Percentiles rank a stretch among this genome's conserved stretches.
phyloP scores from a whole-genome alignment of 2,329 filamentous ascomycete genomes.

The Colletotrichum scovillei region DNA sequence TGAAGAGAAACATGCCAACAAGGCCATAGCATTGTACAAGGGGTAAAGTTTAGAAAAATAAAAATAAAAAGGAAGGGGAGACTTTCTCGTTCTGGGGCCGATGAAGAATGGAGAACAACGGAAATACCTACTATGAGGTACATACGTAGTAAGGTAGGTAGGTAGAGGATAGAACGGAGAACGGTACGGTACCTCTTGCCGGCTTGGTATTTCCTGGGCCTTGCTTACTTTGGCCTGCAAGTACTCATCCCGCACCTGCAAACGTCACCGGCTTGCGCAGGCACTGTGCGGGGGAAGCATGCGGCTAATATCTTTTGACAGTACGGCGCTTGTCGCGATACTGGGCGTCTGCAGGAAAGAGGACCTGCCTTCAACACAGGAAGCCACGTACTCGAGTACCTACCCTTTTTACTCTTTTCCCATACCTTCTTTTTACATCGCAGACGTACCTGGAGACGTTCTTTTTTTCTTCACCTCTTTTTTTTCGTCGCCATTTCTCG shows the following conservation, averaged over 20 bases:
- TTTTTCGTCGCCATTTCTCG: neutral
- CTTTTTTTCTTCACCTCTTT: neutral
- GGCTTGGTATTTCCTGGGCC: conserved; percentile 22
- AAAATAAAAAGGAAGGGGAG: conserved; percentile 7
- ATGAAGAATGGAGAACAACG: conserved; percentile 27
- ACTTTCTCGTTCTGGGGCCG: conserved; percentile 6
- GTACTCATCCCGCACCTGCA: conserved; percentile 16
- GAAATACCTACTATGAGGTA: neutral
- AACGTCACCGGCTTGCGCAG: conserved; percentile 27
- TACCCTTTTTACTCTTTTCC: neutral
- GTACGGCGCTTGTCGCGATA: conserved; percentile 30
- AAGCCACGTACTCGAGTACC: neutral
- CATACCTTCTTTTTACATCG: neutral
- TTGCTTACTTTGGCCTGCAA: neutral
- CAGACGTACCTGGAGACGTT: neutral
- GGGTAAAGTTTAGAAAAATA: neutral
- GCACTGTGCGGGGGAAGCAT: conserved; percentile 24
- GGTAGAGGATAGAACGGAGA: neutral
- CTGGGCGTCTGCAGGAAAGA: conserved; percentile 27
- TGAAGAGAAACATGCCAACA: neutral
- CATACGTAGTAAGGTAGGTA: too few relatives aligned
- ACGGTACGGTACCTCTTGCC: conserved; percentile 24
- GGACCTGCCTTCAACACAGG: neutral
- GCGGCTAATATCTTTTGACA: conserved; percentile 18
- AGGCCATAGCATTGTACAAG: neutral